Evolutionary conservation across 768 basidiomycete genomes (phyloP).

Genomic region (Lentinula aciculospora): DNA sequence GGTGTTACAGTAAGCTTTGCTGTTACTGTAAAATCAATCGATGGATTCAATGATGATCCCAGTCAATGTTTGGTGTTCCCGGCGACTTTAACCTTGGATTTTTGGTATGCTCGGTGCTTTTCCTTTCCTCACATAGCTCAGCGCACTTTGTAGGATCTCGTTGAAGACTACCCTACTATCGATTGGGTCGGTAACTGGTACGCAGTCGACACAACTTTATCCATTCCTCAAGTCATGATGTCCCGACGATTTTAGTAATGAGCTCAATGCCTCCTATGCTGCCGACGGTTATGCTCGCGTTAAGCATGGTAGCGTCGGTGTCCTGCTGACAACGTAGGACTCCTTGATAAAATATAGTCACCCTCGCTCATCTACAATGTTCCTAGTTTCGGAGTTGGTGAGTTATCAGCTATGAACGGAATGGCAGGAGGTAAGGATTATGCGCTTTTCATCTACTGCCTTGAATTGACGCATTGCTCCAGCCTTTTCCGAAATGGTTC

Average conservation of each 20-base stretch:
- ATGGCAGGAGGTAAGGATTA: conserved; percentile 59
- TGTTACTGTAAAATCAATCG: too few relatives aligned
- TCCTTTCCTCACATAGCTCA: neutral
- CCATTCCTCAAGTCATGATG: neutral
- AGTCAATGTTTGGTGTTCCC: conserved; percentile 82
- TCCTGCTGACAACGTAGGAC: conserved; percentile 70
- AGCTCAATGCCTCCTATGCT: conserved; percentile 85
- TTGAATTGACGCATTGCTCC: neutral
- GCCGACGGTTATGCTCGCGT: conserved; percentile 92
- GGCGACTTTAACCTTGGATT: conserved; percentile 85
- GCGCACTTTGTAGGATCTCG: conserved; percentile 51
- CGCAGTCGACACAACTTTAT: conserved; percentile 4
- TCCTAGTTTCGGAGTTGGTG: conserved; percentile 85
- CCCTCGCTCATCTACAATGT: neutral
- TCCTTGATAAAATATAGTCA: neutral
- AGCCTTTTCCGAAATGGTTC: conserved; percentile 87
- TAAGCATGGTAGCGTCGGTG: conserved; percentile 68
- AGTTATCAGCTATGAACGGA: conserved; percentile 82
- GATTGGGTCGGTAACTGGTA: conserved; percentile 89
- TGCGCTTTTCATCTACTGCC: neutral
- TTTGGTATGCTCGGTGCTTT: conserved; percentile 27
- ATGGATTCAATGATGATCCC: neutral
- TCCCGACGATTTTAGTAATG: conserved; percentile 48
- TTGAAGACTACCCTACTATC: conserved; percentile 74
- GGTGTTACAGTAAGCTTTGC: conserved; percentile 46